A percentile compares a stretch with the other conserved stretches of the same genome.
phyloP scores from a whole-genome alignment of 1,284 basidiomycete species.

The Boletellus deceptivus region DNA sequence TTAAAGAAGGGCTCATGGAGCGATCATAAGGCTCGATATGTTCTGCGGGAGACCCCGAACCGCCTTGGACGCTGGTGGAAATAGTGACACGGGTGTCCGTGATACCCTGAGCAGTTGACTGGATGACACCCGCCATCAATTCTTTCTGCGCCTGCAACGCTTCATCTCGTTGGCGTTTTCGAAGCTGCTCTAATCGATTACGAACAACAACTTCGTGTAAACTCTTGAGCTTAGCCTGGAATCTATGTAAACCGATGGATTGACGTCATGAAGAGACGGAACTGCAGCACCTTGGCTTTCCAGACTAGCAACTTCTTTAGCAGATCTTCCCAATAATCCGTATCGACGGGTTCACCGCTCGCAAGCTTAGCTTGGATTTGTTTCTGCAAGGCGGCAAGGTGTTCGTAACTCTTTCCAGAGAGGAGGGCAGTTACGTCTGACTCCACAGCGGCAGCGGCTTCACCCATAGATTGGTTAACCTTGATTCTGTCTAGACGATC shows the following conservation, averaged over 20 bases:
- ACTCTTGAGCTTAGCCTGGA: slow-evolving; percentile 83
- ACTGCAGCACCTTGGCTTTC: slow-evolving; percentile 82
- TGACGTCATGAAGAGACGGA: not conserved
- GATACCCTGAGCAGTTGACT: slow-evolving; percentile 45
- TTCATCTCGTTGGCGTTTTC: slow-evolving; percentile 93
- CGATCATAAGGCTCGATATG: slow-evolving; percentile 75
- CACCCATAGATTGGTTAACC: slow-evolving; percentile 55
- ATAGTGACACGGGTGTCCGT: slow-evolving; percentile 39
- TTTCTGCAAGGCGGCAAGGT: slow-evolving; percentile 80
- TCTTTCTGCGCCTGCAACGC: slow-evolving; percentile 91
- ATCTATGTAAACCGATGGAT: slow-evolving; percentile 9
- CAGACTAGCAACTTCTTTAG: slow-evolving; percentile 93
- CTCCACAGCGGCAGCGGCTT: slow-evolving; percentile 76
- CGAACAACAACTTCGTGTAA: slow-evolving; percentile 95
- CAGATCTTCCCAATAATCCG: slow-evolving; percentile 96
- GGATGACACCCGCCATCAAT: slow-evolving; percentile 76
- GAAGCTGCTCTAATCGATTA: slow-evolving; percentile 93
- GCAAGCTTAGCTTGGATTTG: slow-evolving; percentile 86
- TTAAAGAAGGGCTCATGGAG: slow-evolving; percentile 75
- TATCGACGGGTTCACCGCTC: slow-evolving; percentile 93
- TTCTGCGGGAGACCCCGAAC: slow-evolving; percentile 49
- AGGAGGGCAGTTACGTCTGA: slow-evolving; percentile 73
- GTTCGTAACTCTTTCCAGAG: slow-evolving; percentile 79
- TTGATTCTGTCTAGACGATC: slow-evolving; percentile 83
- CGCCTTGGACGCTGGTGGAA: slow-evolving; percentile 33